phyloP scores from a whole-genome alignment of 2,329 filamentous ascomycete species.

The Emergomyces africanus region DNA sequence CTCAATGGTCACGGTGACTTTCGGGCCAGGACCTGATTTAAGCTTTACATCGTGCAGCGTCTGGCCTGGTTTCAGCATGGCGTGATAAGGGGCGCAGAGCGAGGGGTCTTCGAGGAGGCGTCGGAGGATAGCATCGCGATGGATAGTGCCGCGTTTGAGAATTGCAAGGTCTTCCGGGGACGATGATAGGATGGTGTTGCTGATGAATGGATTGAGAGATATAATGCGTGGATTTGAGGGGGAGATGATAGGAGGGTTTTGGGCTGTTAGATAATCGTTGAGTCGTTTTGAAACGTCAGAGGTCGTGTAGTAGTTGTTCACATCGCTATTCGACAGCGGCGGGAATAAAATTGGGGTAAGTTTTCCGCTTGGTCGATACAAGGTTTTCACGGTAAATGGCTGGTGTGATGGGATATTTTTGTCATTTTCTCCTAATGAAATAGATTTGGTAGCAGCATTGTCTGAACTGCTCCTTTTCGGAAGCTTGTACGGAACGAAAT shows the following conservation, averaged over 20 bases:
- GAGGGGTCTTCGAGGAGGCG: slow-evolving; percentile 40
- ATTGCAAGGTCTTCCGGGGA: slow-evolving; percentile 43
- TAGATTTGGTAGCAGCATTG: slow-evolving; percentile 13
- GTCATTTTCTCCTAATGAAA: slow-evolving; percentile 16
- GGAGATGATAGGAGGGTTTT: slow-evolving; percentile 40
- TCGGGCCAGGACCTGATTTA: slow-evolving; percentile 48
- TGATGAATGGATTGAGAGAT: slow-evolving; percentile 49
- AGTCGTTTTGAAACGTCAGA: slow-evolving; percentile 46
- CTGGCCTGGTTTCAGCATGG: slow-evolving; percentile 37
- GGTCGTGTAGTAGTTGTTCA: slow-evolving; percentile 45
- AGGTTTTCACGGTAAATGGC: slow-evolving; percentile 35
- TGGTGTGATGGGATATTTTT: slow-evolving; percentile 32
- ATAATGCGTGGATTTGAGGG: slow-evolving; percentile 49
- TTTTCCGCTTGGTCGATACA: slow-evolving; percentile 46
- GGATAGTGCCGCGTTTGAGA: slow-evolving; percentile 44
- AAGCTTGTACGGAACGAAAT: slow-evolving; percentile 50
- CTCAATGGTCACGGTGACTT: slow-evolving; percentile 47
- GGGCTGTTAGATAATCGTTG: slow-evolving; percentile 45
- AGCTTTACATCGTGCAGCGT: slow-evolving; percentile 40
- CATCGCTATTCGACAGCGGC: slow-evolving; percentile 33
- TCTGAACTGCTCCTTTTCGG: slow-evolving; percentile 34
- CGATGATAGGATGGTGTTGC: slow-evolving; percentile 47
- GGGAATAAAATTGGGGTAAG: slow-evolving; percentile 43
- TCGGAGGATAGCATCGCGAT: slow-evolving; percentile 48
- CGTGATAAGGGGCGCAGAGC: slow-evolving; percentile 43